Conservation (phyloP, 2,329 filamentous ascomycete species). For the Beauveria scarabaeidicola region DNA sequence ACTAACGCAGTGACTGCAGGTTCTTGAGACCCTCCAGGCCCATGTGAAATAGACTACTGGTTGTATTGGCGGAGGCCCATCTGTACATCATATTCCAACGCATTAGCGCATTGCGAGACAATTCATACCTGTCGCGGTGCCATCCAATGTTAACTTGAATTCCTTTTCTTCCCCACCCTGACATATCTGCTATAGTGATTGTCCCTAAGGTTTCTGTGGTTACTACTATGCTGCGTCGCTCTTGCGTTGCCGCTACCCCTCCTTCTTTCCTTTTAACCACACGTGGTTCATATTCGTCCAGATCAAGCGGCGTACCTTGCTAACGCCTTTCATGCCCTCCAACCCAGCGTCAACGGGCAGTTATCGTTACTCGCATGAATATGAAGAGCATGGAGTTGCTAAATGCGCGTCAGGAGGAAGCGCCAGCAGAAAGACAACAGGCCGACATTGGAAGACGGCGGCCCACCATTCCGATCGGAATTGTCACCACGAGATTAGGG, state of each 20-base stretch:
- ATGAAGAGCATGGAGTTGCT: neutral
- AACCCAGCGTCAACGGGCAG: neutral
- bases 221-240: neutral
- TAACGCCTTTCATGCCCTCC: neutral
- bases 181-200: slow-evolving; percentile 1
- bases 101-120: slow-evolving; percentile 28
- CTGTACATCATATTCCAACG: slow-evolving; percentile 35
- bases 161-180: slow-evolving; percentile 6
- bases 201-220: neutral
- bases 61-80: slow-evolving; percentile 33
- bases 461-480: slow-evolving; percentile 5
- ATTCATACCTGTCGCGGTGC: slow-evolving; percentile 27
- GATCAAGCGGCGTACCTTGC: neutral
- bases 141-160: slow-evolving; percentile 11
- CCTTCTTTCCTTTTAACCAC: neutral
- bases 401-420: neutral
- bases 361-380: neutral
- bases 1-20: slow-evolving; percentile 42
- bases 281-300: neutral
- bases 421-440: neutral
- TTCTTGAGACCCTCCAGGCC: slow-evolving; percentile 75
- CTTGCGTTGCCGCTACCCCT: neutral
- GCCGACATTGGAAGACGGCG: neutral
- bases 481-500: neutral
- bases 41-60: slow-evolving; percentile 66